phyloP scores from a whole-genome alignment of 352 stramenopile species.

The Pythium scleroteichum region DNA sequence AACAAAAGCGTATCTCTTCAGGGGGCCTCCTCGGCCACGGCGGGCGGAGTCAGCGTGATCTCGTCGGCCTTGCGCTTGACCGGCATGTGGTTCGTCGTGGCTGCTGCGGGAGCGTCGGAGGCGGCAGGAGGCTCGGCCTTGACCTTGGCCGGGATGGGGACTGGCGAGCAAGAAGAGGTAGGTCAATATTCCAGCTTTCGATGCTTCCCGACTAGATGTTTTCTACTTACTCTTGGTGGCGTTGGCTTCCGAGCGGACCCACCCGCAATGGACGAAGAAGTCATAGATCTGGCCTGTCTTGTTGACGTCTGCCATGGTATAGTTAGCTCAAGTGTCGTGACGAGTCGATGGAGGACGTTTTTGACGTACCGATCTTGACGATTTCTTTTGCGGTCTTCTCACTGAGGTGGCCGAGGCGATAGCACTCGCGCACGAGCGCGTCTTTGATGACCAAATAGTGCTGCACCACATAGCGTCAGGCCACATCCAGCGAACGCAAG shows the following conservation, averaged over 20 bases:
- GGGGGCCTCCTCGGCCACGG: not conserved
- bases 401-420: slow-evolving; percentile 70
- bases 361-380: slow-evolving; percentile 87
- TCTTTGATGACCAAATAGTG: slow-evolving; percentile 97
- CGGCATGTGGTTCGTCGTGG: slow-evolving; percentile 26
- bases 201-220: too few relatives aligned
- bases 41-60: slow-evolving; percentile 30
- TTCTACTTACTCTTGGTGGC: slow-evolving; percentile 49
- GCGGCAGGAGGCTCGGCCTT: slow-evolving; percentile 11
- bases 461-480: slow-evolving; percentile 18
- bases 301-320: slow-evolving; percentile 57
- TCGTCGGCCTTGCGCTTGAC: slow-evolving; percentile 59
- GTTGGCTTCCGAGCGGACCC: slow-evolving; percentile 68
- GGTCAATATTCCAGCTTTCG: too few relatives aligned
- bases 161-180: slow-evolving; percentile 6
- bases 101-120: not conserved
- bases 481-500: too few relatives aligned
- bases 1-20: slow-evolving; percentile 11
- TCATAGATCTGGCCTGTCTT: slow-evolving; percentile 89
- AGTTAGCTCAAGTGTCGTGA: not conserved
- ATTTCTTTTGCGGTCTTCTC: slow-evolving; percentile 83
- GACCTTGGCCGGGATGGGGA: slow-evolving; percentile 17
- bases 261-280: slow-evolving; percentile 90
- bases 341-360: too few relatives aligned
- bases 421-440: slow-evolving; percentile 90